phyloP scores from a whole-genome alignment of 2,329 filamentous ascomycete genomes.

The Penicillium aurantiogriseum region DNA sequence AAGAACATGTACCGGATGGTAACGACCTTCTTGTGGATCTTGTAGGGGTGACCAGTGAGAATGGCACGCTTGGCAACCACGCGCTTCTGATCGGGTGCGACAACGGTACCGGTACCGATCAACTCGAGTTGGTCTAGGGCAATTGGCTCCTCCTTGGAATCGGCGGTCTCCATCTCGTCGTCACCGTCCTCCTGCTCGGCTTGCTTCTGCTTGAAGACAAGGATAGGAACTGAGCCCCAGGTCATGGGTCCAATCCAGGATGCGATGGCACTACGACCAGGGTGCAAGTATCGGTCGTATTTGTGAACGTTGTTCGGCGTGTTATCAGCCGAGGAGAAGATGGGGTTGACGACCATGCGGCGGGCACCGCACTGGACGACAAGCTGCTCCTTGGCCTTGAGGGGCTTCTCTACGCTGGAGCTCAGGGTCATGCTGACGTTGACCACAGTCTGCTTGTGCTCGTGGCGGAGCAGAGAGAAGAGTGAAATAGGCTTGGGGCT shows the following conservation, averaged over 20 bases:
- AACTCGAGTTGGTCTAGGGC: conserved; percentile 60
- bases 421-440: conserved; percentile 88
- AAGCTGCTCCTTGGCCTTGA: conserved; percentile 90
- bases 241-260: conserved; percentile 86
- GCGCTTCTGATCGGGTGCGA: conserved; percentile 70
- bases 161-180: conserved; percentile 46
- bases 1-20: conserved; percentile 99
- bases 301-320: conserved; percentile 98
- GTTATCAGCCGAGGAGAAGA: conserved; percentile 85
- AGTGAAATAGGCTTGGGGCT: conserved; percentile 63
- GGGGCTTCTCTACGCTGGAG: conserved; percentile 69
- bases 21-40: conserved; percentile 97
- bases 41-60: conserved; percentile 92
- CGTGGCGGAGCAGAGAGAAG: conserved; percentile 86
- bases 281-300: conserved; percentile 87
- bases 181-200: conserved; percentile 29
- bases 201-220: conserved; percentile 71
- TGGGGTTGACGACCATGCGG: conserved; percentile 80
- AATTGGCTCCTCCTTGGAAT: conserved; percentile 41
- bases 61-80: conserved; percentile 93
- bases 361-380: conserved; percentile 89
- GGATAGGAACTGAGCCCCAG: conserved; percentile 86
- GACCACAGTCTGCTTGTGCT: conserved; percentile 87
- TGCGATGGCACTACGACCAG: conserved; percentile 83
- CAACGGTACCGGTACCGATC: conserved; percentile 80